Evolutionary conservation across 257 asterid species (phyloP), one percentile per base, ranked within the genome.

Genomic region (Galeopsis tetrahit): DNA sequence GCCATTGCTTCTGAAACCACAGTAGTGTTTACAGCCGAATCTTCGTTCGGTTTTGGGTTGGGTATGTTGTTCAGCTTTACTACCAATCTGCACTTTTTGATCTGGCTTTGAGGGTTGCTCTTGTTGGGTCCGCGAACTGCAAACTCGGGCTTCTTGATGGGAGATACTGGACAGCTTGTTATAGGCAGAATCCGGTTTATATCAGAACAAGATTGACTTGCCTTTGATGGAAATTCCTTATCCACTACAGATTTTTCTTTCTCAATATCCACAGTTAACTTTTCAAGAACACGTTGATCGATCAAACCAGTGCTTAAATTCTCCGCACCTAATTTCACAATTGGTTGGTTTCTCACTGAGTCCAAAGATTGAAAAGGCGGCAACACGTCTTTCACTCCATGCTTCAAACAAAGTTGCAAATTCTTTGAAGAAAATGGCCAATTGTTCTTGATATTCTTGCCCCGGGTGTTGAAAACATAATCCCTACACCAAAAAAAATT

Each of bases 341-440:
- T 33, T 5, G 82, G 14, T 35, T 73, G 85, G 59, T 80, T 77
- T 82, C 86, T 81, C 73, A 83, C 76, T 31, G 77, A 71, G 70
- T 81, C 87, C 62, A 75, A 79, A 79, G 92, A 70, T 80, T 87
- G 90, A 49, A 91, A 94, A 73, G 95, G 97, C 36, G 99, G 99
- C 86, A 94, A 79, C 38, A 87, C 80, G 75, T 90, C 86, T 48
- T 74, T 87, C 83, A 85, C 82, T 60, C 90, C 97, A 82, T 88
- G 82, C 72, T 86, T 86, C 77, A 88, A 67, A 80, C 97, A 91
- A 87, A 86, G 89, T 69, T 87, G 93, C 84, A 94, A 81, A 62
- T 78, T 86, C 80, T 88, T 78, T 78, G 71, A 83, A 69, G 99
- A 91, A 80, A 94, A 94, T 49, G 99, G 99, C 99, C 99, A 94